A percentile compares a stretch with the other conserved stretches of the same genome.
phyloP scores from a whole-genome alignment of 2,329 filamentous ascomycete species.

The Claviceps maximensis region DNA sequence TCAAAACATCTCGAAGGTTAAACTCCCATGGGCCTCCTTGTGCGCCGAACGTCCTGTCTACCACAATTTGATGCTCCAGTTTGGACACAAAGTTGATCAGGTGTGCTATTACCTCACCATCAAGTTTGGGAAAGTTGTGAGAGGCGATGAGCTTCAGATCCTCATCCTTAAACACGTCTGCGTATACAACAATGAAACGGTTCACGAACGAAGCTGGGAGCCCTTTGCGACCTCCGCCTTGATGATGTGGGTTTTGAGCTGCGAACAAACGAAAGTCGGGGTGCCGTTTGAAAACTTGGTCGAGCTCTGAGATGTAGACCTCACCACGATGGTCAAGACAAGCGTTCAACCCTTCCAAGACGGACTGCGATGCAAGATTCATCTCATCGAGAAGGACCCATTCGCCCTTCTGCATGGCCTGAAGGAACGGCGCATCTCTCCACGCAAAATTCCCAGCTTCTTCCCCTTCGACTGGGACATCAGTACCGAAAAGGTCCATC shows the following conservation, averaged over 20 bases:
- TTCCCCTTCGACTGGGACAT: constrained; percentile 89
- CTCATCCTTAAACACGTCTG: constrained; percentile 70
- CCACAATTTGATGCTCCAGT: constrained; percentile 60
- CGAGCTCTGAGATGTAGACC: constrained; percentile 88
- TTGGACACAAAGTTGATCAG: constrained; percentile 70
- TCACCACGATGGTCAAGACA: constrained; percentile 94
- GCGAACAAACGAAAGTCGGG: constrained; percentile 89
- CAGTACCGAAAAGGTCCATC: constrained; percentile 93
- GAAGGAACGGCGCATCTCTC: constrained; percentile 89
- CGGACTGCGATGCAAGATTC: constrained; percentile 94
- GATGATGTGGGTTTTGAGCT: constrained; percentile 93
- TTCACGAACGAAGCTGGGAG: constrained; percentile 94
- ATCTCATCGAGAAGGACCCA: constrained; percentile 98
- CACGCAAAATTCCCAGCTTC: constrained; percentile 84
- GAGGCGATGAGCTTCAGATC: constrained; percentile 74
- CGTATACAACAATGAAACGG: constrained; percentile 94
- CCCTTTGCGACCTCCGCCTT: constrained; percentile 90
- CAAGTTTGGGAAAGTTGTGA: constrained; percentile 57
- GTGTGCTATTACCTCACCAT: constrained; percentile 43
- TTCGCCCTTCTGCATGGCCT: constrained; percentile 90
- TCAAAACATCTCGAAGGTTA: constrained; percentile 77
- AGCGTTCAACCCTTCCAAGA: constrained; percentile 89
- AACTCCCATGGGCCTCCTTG: constrained; percentile 85
- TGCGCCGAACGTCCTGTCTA: constrained; percentile 42
- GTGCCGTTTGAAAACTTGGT: constrained; percentile 85